phyloP scores from a whole-genome alignment of 768 basidiomycete genomes.

The Neoboletus magnificus region DNA sequence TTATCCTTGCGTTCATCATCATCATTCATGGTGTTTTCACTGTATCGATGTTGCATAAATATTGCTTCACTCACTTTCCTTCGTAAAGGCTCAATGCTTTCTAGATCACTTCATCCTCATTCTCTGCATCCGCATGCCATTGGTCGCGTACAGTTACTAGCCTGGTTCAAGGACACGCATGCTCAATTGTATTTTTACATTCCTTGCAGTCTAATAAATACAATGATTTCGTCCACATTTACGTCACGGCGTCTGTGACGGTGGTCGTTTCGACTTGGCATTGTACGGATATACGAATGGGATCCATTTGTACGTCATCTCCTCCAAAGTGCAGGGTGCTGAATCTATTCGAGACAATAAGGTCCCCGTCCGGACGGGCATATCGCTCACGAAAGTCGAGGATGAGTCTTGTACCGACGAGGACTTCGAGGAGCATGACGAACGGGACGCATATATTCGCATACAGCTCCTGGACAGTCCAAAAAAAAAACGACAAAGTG shows the following conservation, averaged over 20 bases:
- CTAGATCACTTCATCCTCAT: conserved; percentile 8
- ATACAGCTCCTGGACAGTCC: conserved; percentile 16
- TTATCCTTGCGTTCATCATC: neutral
- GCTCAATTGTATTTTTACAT: conserved; percentile 20
- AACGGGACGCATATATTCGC: conserved; percentile 32
- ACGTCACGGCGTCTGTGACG: conserved; percentile 4
- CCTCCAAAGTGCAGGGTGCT: conserved; percentile 19
- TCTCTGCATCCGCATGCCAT: conserved; percentile 10
- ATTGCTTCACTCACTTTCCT: conserved; percentile 6
- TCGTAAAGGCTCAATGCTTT: neutral
- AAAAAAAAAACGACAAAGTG: neutral
- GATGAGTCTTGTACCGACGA: conserved; percentile 31
- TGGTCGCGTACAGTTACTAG: conserved; percentile 4
- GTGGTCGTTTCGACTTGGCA: conserved; percentile 20
- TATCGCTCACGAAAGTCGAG: conserved; percentile 33
- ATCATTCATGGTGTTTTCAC: neutral
- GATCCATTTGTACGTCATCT: conserved; percentile 2
- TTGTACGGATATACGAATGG: conserved; percentile 3
- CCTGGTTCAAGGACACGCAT: neutral
- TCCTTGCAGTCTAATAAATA: conserved; percentile 5
- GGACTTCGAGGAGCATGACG: conserved; percentile 30
- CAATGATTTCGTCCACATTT: neutral
- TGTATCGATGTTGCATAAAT: conserved; percentile 16
- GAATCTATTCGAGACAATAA: conserved; percentile 1
- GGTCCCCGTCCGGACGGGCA: conserved; percentile 9